A percentile compares a stretch with the other conserved stretches of the same genome.
phyloP scores from a whole-genome alignment of 306 rosid genomes.

The Prunus davidiana region DNA sequence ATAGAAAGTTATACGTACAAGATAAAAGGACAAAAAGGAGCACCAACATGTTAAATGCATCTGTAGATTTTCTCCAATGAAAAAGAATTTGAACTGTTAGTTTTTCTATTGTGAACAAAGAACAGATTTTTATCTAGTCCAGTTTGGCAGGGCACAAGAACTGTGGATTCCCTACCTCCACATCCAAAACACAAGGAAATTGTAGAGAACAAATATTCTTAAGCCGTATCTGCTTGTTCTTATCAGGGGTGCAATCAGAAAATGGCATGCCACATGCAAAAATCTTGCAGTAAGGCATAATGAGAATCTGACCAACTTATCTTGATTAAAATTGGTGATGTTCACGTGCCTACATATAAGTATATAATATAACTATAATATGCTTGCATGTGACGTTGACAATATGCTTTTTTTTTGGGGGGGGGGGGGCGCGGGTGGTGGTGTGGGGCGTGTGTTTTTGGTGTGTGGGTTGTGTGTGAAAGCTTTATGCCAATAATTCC shows the following conservation, averaged over 20 bases:
- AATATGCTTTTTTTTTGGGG: background rate
- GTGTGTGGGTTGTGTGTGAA: too few species aligned
- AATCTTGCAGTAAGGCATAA: background rate
- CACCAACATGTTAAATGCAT: background rate
- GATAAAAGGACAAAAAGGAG: background rate
- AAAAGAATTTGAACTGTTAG: background rate
- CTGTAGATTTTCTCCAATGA: background rate
- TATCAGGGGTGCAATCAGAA: background rate
- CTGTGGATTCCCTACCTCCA: background rate
- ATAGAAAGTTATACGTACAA: background rate
- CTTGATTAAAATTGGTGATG: background rate
- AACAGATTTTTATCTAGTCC: background rate
- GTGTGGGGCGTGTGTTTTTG: too few species aligned
- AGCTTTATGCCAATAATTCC: background rate
- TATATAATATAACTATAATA: background rate
- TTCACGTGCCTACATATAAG: background rate
- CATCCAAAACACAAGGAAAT: background rate
- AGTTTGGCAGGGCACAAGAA: background rate
- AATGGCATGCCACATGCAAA: background rate
- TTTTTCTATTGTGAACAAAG: background rate
- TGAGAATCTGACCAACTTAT: background rate
- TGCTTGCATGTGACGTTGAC: background rate
- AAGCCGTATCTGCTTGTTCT: background rate
- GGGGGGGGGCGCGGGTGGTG: too few species aligned
- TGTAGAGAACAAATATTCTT: background rate